These are phyloP conservation scores for Fusarium pilosicola DNA, from an alignment of 2,329 filamentous ascomycete species.

Conservation along the genomic window DNA sequence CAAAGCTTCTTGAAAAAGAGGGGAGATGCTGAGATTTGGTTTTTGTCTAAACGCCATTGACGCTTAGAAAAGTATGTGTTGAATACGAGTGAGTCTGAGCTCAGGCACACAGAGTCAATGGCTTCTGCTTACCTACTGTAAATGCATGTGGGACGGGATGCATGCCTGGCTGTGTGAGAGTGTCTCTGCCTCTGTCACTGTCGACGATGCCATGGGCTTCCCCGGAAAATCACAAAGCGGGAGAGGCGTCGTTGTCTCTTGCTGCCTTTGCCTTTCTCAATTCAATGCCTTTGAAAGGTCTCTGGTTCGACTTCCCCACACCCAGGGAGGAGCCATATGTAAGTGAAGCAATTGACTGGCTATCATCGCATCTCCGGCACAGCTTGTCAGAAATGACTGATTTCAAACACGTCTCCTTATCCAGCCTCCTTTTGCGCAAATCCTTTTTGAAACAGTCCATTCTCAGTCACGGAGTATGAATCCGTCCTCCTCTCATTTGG, in stretches of 20 bases:
- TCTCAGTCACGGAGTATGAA: neutral
- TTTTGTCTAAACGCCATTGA: constrained; percentile 39
- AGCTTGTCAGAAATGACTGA: constrained; percentile 24
- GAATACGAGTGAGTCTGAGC: constrained; percentile 10
- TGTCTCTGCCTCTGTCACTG: neutral
- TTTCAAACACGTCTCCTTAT: constrained; percentile 14
- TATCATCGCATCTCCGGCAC: neutral
- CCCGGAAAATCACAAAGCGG: constrained; percentile 38
- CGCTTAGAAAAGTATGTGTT: constrained; percentile 14
- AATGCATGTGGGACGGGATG: neutral
- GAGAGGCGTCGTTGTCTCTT: constrained; percentile 42
- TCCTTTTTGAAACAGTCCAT: constrained; percentile 17
- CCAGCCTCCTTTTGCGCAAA: constrained; percentile 7
- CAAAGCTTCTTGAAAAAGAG: constrained; percentile 11
- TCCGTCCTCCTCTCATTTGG: neutral
- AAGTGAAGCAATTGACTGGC: constrained; percentile 4
- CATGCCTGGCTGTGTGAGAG: neutral
- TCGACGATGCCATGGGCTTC: constrained; percentile 13
- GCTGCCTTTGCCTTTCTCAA: constrained; percentile 1
- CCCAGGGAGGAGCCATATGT: constrained; percentile 15
- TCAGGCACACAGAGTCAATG: constrained; percentile 13
- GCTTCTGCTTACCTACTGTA: neutral
- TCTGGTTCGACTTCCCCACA: constrained; percentile 9
- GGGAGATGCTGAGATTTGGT: neutral
- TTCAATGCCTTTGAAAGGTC: neutral